phyloP scores from a whole-genome alignment of 1,139 yeast species.

The Spathaspora sp. region DNA sequence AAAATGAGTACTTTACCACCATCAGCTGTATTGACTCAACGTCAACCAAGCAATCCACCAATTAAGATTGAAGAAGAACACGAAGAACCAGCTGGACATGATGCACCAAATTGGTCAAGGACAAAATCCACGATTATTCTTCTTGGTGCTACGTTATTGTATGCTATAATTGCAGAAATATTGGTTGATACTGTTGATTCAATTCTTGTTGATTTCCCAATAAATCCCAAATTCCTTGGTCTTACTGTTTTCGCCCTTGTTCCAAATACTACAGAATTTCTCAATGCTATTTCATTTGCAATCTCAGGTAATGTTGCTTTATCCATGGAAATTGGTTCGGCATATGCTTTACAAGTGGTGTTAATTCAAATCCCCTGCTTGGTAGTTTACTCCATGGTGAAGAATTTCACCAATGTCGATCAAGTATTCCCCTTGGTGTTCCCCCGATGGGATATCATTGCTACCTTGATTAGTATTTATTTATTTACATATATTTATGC shows the following conservation, averaged over 20 bases:
- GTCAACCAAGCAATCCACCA: constrained; percentile 7
- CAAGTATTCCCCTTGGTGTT: constrained; percentile 78
- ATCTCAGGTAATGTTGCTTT: constrained; percentile 93
- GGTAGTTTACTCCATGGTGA: constrained; percentile 70
- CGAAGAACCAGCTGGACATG: constrained; percentile 69
- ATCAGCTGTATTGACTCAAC: constrained; percentile 14
- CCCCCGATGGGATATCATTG: constrained; percentile 94
- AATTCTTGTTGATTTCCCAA: constrained; percentile 72
- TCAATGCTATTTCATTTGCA: constrained; percentile 96
- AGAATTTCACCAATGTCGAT: constrained; percentile 35
- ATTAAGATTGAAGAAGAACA: constrained; percentile 17
- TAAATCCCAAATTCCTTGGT: constrained; percentile 88
- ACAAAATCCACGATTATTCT: constrained; percentile 82
- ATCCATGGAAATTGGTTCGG: constrained; percentile 97
- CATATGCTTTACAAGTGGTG: constrained; percentile 96
- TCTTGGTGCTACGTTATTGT: constrained; percentile 78
- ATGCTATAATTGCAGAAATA: constrained; percentile 93
- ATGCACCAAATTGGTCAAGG: constrained; percentile 97
- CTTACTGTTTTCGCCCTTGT: constrained; percentile 93
- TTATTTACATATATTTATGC: constrained; percentile 92
- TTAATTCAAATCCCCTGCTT: constrained; percentile 89
- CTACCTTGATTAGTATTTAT: constrained; percentile 81
- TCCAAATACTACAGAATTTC: constrained; percentile 94
- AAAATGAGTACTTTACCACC: constrained; percentile 11
- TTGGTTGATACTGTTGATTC: constrained; percentile 92